Evolutionary conservation across 1,139 yeast genomes (phyloP), one percentile per base, ranked within the genome.

Genomic region (Debaryomycetaceae sp.): DNA sequence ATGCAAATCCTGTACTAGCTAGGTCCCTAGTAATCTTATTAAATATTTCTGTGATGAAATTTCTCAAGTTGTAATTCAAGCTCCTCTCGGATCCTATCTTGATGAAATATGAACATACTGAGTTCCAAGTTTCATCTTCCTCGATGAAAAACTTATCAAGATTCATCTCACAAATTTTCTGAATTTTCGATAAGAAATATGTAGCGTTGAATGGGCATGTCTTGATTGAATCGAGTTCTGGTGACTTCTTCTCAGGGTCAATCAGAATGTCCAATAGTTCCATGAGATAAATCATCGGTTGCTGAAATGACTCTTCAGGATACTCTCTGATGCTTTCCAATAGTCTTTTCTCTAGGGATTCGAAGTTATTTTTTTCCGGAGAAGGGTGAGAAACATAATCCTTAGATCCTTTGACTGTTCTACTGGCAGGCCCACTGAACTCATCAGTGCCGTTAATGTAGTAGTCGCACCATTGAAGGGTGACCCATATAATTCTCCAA

Each of bases 381-480:
- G 31, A 8, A 8, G 31, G 31, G 11, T 27, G 2, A 27, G 31
- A 27, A 11, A 34, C 6, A 20, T 78, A 58, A 46, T 87, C 96
- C 38, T 62, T 66, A 17, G 60, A 52, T 1, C 61, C 54, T 24
- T 76, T 55, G 6, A 36, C 39, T 37, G 58, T 62, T 40, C 50
- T 52, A 39, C 56, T 58, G 23, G 41, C 40, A 43, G 40, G 48
- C 6, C 63, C 63, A 48, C 66, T 64, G 44, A 52, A 66, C 38
- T 71, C 71, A 31, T 86, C 81, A 1, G 86, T 81, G 0, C 93
- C 90, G 55, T 81, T 69, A 36, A 84, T 53, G 58, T 72, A 77
- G 63, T 80, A 79, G 54, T 82, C 76, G 50, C 81, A 71, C 96
- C 96, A 78, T 65, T 87, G 96, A 45, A 91, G 71, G 0, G 95